Evolutionary conservation across 257 asterid species (phyloP), one percentile per base, ranked within the genome.

Genomic region (Primulina huaijiensis): DNA sequence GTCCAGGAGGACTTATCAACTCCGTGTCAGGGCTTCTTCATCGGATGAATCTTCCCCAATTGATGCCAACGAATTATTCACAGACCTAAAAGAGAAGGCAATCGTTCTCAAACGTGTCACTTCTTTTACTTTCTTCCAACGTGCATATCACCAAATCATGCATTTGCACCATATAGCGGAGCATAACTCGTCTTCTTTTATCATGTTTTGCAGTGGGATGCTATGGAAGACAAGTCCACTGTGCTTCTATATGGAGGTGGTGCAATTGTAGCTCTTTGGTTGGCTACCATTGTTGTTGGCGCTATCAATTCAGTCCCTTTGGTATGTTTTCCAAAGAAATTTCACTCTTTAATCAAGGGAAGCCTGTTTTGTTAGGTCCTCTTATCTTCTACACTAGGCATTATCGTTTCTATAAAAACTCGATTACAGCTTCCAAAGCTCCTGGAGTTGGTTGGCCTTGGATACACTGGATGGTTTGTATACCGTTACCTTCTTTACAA

Each of bases 401-500:
- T 50, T 50, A 50, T 50, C 4, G 16, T 50, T 50, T 46, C 19
- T 46, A 4, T 46, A 4, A 46, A 43, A 46, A 50, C 56, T 50
- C 8, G 56, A 8, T 60, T 35, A 59, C 93, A 94, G 99, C 96
- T 94, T 50, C 97, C 99, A 12, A 94, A 94, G 88, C 76, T 94
- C 75, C 71, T 94, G 97, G 99, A 94, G 88, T 74, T 94, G 82
- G 95, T 94, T 52, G 97, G 97, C 29, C 97, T 94, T 23, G 97
- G 99, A 76, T 94, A 94, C 88, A 83, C 97, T 0, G 99, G 97
- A 62, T 94, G 99, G 99, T 94, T 94, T 72, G 99, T 91, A 61
- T 94, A 94, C 82, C 97, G 97, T 38, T 94, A 94, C 83, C 97
- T 94, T 70, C 97, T 94, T 72, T 94, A 89, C 95, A 91, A 94